Base-by-base conservation (phyloP, 371 early-diverging fungal genomes). In the Mortierella sp. region DNA sequence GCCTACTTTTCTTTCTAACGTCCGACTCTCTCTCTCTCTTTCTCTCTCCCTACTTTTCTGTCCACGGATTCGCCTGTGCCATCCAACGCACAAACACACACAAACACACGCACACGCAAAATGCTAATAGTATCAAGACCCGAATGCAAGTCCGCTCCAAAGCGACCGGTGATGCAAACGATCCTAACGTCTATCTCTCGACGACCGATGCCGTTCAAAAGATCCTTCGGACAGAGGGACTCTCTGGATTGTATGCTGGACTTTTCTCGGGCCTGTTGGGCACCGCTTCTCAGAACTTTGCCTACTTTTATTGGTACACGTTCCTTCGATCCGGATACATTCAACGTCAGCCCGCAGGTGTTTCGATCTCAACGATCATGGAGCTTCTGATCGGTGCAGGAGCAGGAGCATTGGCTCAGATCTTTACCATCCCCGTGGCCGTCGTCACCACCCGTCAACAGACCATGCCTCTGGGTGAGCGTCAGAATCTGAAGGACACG, bases 281-380 rank as follows among this genome's bases (percentile, higher is more conserved):
- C 62, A 97, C 96, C 16, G 92, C 91, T 25, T 90, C 92, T 53
- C 94, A 93, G 75, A 94, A 93, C 63, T 98, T 98, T 75, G 93
- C 96, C 26, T 98, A 98, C 80, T 98, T 97, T 81, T 97, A 96
- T 86, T 95, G 94, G 72, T 97, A 97, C 85, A 90, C 92, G 45
- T 84, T 89, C 28, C 82, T 97, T 62, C 92, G 96, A 68, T 79
- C 86, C 19, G 68, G 76, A 1, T 89, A 91, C 72, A 85, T 87
- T 70, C 79, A 81, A 60, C 75, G 73, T 21, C 80, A 82, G 28
- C 79, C 80, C 5, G 77, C 68, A 12, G 82, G 84, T 46, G 77
- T 66, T 11, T 73, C 84, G 25, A 79, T 92, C 25, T 88, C 92
- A 4, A 94, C 94, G 5, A 84, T 87, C 6, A 83, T 91, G 82